These are phyloP conservation scores for Coniochaeta ligniaria DNA, from an alignment of 2,329 filamentous ascomycete genomes.

Conservation along the genomic window DNA sequence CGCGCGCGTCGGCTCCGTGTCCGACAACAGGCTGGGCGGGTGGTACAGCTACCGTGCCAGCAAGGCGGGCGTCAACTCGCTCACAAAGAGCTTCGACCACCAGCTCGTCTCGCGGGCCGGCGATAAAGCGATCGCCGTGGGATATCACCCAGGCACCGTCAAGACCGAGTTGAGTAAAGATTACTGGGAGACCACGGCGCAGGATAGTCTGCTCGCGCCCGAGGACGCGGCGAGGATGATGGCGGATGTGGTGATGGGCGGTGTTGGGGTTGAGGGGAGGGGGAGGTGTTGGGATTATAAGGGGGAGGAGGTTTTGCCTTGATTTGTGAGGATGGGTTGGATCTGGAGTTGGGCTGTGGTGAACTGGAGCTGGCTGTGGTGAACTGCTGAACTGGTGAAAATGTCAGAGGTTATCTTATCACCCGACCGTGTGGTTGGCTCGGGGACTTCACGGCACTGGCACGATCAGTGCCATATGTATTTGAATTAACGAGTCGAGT, in stretches of 20 bases:
- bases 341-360: background rate
- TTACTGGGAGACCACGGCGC: slow-evolving; percentile 11
- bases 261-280: slow-evolving; percentile 39
- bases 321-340: slow-evolving; percentile 9
- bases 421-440: too few species aligned
- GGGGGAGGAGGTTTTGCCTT: slow-evolving; percentile 55
- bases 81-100: slow-evolving; percentile 66
- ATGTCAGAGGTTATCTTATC: too few species aligned
- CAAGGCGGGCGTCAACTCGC: slow-evolving; percentile 66
- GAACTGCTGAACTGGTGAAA: background rate
- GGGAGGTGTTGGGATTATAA: slow-evolving; percentile 66
- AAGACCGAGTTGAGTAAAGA: slow-evolving; percentile 45
- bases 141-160: slow-evolving; percentile 75
- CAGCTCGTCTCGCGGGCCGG: slow-evolving; percentile 50
- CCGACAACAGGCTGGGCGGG: slow-evolving; percentile 66
- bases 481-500: background rate
- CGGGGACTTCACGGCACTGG: too few species aligned
- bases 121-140: slow-evolving; percentile 58
- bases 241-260: slow-evolving; percentile 48
- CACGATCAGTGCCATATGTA: background rate
- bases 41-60: slow-evolving; percentile 78
- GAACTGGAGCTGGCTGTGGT: background rate
- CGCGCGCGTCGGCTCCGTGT: slow-evolving; percentile 67
- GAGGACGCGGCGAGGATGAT: slow-evolving; percentile 61
- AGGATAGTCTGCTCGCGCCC: slow-evolving; percentile 56